phyloP scores from a whole-genome alignment of 768 basidiomycete species.

The Suillus plorans region DNA sequence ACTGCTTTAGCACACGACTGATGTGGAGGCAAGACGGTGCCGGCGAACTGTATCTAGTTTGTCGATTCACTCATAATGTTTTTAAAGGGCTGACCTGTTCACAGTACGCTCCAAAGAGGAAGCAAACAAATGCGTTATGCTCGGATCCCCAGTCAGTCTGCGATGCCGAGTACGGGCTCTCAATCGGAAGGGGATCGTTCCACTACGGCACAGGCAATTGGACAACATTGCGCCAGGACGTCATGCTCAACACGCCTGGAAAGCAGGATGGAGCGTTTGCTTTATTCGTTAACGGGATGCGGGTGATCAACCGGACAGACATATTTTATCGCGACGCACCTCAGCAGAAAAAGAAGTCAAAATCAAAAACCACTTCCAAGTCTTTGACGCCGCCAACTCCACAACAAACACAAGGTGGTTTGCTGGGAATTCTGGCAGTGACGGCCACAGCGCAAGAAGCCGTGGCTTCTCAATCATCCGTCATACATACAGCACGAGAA shows the following conservation, averaged over 20 bases:
- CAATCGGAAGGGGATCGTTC: slow-evolving; percentile 74
- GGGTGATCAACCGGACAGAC: slow-evolving; percentile 53
- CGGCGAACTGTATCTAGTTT: slow-evolving; percentile 76
- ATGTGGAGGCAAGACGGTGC: slow-evolving; percentile 75
- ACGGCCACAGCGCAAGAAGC: neutral
- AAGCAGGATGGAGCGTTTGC: slow-evolving; percentile 61
- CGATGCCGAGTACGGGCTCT: slow-evolving; percentile 66
- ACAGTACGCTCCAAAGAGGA: slow-evolving; percentile 76
- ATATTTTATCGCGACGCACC: slow-evolving; percentile 58
- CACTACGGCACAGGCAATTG: slow-evolving; percentile 58
- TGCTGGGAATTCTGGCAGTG: neutral
- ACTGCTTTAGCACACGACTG: slow-evolving; percentile 81
- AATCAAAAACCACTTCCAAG: neutral
- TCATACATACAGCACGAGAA: neutral
- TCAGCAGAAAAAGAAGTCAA: neutral
- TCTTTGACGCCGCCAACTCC: neutral
- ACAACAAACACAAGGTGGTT: slow-evolving; percentile 1
- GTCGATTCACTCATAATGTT: slow-evolving; percentile 20
- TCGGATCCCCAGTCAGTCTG: slow-evolving; percentile 59
- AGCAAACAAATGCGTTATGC: slow-evolving; percentile 63
- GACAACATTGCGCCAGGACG: slow-evolving; percentile 72
- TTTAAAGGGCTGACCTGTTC: neutral
- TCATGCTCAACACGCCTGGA: slow-evolving; percentile 75
- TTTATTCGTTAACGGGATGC: slow-evolving; percentile 60
- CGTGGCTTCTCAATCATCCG: neutral